Conservation (phyloP, 2,329 filamentous ascomycete genomes). For the Coniella vitis region DNA sequence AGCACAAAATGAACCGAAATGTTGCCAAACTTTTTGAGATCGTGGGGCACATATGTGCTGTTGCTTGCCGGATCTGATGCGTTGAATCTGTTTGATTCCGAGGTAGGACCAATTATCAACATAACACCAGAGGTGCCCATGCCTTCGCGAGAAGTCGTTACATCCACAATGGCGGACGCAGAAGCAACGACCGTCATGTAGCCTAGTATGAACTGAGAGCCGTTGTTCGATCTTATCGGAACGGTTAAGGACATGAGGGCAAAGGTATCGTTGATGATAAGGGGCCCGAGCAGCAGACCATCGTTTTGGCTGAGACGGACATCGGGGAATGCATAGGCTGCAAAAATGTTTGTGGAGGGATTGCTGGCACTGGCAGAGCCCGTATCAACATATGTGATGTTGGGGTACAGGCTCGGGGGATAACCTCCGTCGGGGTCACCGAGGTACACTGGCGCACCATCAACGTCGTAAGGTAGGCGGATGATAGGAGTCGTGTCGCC, state of each 20-base stretch:
- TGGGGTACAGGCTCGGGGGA: slow-evolving; percentile 68
- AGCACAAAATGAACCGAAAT: slow-evolving; percentile 53
- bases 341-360: slow-evolving; percentile 34
- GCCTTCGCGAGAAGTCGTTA: slow-evolving; percentile 60
- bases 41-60: slow-evolving; percentile 32
- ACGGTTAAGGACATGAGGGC: slow-evolving; percentile 76
- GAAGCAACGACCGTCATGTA: slow-evolving; percentile 79
- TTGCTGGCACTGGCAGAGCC: slow-evolving; percentile 33
- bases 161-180: slow-evolving; percentile 54
- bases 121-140: slow-evolving; percentile 63
- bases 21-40: slow-evolving; percentile 31
- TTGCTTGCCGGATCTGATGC: slow-evolving; percentile 38
- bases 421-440: slow-evolving; percentile 61
- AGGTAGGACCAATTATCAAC: slow-evolving; percentile 62
- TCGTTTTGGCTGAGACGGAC: slow-evolving; percentile 42
- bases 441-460: slow-evolving; percentile 54
- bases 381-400: slow-evolving; percentile 58
- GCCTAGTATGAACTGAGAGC: slow-evolving; percentile 59
- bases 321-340: slow-evolving; percentile 43
- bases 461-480: slow-evolving; percentile 52
- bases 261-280: slow-evolving; percentile 64
- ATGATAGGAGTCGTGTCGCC: slow-evolving; percentile 42
- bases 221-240: slow-evolving; percentile 64
- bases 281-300: slow-evolving; percentile 70
- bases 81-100: slow-evolving; percentile 59